These are phyloP conservation scores for Talaromyces wortmannii DNA, from an alignment of 495 filamentous ascomycete genomes.

Conservation along the genomic window DNA sequence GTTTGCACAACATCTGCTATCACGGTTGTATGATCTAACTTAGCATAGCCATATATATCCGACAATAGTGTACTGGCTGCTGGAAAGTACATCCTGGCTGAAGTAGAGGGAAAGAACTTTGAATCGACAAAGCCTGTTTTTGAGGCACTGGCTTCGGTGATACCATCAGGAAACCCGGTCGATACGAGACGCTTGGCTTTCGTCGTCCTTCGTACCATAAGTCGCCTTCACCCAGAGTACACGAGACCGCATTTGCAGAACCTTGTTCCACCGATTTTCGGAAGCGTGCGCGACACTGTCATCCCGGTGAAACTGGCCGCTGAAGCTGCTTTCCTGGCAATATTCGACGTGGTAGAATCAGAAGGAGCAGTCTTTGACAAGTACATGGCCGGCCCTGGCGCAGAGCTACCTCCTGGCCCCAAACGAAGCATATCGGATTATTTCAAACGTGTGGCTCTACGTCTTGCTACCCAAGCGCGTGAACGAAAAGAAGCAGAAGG, in stretches of 20 bases:
- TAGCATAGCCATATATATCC: conserved; percentile 62
- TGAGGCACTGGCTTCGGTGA: conserved; percentile 62
- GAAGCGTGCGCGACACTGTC: conserved; percentile 83
- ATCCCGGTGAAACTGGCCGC: conserved; percentile 95
- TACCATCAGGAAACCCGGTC: conserved; percentile 65
- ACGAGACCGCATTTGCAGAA: conserved; percentile 70
- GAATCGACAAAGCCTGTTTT: conserved; percentile 75
- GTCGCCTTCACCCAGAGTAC: conserved; percentile 67
- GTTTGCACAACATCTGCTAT: conserved; percentile 7
- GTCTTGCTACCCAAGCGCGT: conserved; percentile 73
- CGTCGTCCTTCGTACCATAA: conserved; percentile 82
- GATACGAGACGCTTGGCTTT: conserved; percentile 84
- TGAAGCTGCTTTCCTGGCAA: conserved; percentile 87
- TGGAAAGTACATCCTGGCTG: conserved; percentile 84
- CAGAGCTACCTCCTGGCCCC: conserved; percentile 54
- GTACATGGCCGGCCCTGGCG: conserved; percentile 62
- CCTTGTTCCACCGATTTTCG: conserved; percentile 78
- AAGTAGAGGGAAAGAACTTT: conserved; percentile 36
- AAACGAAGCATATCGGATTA: conserved; percentile 96
- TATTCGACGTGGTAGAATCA: conserved; percentile 87
- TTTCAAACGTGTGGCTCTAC: conserved; percentile 85
- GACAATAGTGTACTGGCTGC: conserved; percentile 89
- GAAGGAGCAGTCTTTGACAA: conserved; percentile 87
- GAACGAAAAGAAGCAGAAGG: conserved; percentile 88
- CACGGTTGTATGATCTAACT: conserved; percentile 11